A percentile compares a stretch with the other conserved stretches of the same genome.
These are phyloP conservation scores for Cladosporium sp. DNA, from an alignment of 2,329 filamentous ascomycete species.

Conservation along the genomic window DNA sequence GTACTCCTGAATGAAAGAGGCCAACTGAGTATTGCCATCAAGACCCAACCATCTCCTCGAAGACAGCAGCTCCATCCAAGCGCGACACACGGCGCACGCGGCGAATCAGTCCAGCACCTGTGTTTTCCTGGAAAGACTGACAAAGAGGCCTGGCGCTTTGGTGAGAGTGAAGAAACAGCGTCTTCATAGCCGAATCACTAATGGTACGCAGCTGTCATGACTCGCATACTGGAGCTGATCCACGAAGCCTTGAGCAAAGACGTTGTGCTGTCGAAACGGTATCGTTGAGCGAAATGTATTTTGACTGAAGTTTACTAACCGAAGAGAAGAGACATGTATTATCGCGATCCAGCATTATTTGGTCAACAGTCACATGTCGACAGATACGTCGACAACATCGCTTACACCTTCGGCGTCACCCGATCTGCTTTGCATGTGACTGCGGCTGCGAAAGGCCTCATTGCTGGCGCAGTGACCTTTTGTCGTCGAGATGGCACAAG, in stretches of 20 bases:
- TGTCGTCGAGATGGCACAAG: slow-evolving; percentile 42
- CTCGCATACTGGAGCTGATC: slow-evolving; percentile 55
- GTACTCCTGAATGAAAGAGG: slow-evolving; percentile 43
- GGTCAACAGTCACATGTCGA: slow-evolving; percentile 65
- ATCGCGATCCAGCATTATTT: slow-evolving; percentile 70
- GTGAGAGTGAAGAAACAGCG: slow-evolving; percentile 29
- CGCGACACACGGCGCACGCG: background rate
- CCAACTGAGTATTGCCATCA: slow-evolving; percentile 48
- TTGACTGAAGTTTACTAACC: slow-evolving; percentile 12
- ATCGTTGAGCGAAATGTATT: background rate
- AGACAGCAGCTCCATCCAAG: slow-evolving; percentile 35
- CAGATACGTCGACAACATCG: slow-evolving; percentile 68
- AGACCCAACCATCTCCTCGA: slow-evolving; percentile 25
- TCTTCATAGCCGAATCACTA: background rate
- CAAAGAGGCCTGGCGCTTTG: slow-evolving; percentile 57
- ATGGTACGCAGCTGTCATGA: slow-evolving; percentile 43
- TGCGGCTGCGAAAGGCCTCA: slow-evolving; percentile 68
- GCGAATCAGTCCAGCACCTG: slow-evolving; percentile 19
- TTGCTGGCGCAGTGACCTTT: slow-evolving; percentile 57
- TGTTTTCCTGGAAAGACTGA: slow-evolving; percentile 53
- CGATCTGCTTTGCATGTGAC: slow-evolving; percentile 67
- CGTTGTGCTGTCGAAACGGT: slow-evolving; percentile 55
- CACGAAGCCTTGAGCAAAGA: slow-evolving; percentile 48
- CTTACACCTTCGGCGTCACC: slow-evolving; percentile 62
- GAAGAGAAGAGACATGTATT: slow-evolving; percentile 67